Evolutionary conservation across 805 yeast genomes (phyloP).

Genomic region (Saturnispora sanitii): DNA sequence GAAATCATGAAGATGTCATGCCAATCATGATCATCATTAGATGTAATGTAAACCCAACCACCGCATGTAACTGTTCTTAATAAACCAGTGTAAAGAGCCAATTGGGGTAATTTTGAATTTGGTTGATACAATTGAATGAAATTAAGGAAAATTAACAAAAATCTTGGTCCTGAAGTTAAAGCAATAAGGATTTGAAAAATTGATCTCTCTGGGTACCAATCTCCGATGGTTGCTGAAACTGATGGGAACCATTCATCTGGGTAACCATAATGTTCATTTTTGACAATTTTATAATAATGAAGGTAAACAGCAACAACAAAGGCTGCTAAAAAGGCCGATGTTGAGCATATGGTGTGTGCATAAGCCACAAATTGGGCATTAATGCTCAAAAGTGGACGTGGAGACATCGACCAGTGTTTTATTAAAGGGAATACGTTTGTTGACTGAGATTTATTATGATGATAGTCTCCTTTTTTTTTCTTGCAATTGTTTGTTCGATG

Average conservation of each 20-base stretch:
- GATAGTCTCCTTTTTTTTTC: background rate
- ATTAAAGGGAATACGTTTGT: background rate
- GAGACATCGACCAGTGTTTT: background rate
- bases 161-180: constrained; percentile 87
- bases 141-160: constrained; percentile 46
- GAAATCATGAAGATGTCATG: constrained; percentile 94
- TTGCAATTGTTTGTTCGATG: no score
- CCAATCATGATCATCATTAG: constrained; percentile 93
- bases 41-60: constrained; percentile 96
- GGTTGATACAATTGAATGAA: constrained; percentile 37
- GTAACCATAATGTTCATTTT: constrained; percentile 77
- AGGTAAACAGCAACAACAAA: constrained; percentile 61
- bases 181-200: constrained; percentile 88
- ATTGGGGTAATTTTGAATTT: constrained; percentile 29
- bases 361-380: constrained; percentile 61
- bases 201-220: constrained; percentile 91
- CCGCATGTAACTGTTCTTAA: constrained; percentile 93
- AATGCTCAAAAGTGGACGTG: constrained; percentile 25
- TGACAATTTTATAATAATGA: constrained; percentile 82
- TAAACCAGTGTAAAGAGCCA: constrained; percentile 54
- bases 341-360: constrained; percentile 65
- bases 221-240: constrained; percentile 95
- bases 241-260: constrained; percentile 99
- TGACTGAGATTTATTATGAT: background rate
- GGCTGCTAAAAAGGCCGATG: constrained; percentile 67